Percentiles rank a stretch among this genome's conserved stretches.
phyloP scores from a whole-genome alignment of 1,284 basidiomycete species.

The Fomitopsis palustris region DNA sequence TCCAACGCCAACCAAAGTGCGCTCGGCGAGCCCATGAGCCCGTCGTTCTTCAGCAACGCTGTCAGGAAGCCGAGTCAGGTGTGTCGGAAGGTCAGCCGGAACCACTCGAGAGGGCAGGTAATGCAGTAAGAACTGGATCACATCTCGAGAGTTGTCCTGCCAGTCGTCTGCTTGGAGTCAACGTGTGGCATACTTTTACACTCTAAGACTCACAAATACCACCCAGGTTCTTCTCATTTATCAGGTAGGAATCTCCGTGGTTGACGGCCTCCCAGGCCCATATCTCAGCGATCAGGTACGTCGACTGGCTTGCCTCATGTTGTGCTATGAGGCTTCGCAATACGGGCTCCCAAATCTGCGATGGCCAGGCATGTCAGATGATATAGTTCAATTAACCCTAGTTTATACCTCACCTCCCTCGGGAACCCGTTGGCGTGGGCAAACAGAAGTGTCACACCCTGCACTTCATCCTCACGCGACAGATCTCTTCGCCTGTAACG shows the following conservation, averaged over 20 bases:
- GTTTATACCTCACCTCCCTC: slow-evolving; percentile 34
- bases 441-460: slow-evolving; percentile 33
- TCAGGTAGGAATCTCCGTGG: slow-evolving; percentile 49
- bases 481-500: slow-evolving; percentile 29
- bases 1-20: slow-evolving; percentile 63
- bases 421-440: slow-evolving; percentile 34
- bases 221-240: slow-evolving; percentile 46
- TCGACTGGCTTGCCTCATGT: slow-evolving; percentile 5
- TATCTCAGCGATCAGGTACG: slow-evolving; percentile 44
- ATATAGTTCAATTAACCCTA: slow-evolving; percentile 50
- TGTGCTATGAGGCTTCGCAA: slow-evolving; percentile 22
- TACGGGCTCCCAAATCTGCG: slow-evolving; percentile 34
- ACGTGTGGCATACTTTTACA: not conserved
- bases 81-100: slow-evolving; percentile 37
- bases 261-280: slow-evolving; percentile 55
- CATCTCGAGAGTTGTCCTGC: slow-evolving; percentile 48
- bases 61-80: slow-evolving; percentile 44
- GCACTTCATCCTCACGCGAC: slow-evolving; percentile 14
- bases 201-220: slow-evolving; percentile 36
- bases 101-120: slow-evolving; percentile 33
- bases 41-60: slow-evolving; percentile 39
- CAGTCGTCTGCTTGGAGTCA: slow-evolving; percentile 37
- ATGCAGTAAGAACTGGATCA: slow-evolving; percentile 43
- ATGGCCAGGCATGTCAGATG: slow-evolving; percentile 42
- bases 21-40: slow-evolving; percentile 40